Conservation (phyloP, 2,329 filamentous ascomycete genomes). For the Aureobasidium namibiae region DNA sequence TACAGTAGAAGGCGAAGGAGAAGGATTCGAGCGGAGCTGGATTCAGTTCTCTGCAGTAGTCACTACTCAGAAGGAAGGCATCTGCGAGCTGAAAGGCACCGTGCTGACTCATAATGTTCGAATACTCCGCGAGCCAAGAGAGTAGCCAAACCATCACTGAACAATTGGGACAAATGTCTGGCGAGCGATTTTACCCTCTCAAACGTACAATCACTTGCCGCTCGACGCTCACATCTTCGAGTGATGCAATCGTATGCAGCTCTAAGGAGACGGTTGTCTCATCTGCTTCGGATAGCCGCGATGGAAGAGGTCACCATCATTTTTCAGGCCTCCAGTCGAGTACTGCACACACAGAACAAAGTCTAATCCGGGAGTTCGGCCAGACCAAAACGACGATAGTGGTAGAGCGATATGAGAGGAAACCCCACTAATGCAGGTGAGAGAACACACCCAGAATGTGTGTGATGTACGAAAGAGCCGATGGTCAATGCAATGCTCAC, state of each 20-base stretch:
- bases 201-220: not conserved
- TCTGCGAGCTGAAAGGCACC: not conserved
- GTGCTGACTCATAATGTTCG: not conserved
- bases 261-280: not conserved
- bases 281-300: not conserved
- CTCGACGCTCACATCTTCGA: not conserved
- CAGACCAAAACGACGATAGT: not conserved
- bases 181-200: not conserved
- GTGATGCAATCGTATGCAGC: not conserved
- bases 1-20: not conserved
- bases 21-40: not conserved
- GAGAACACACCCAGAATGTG: not conserved
- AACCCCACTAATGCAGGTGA: slow-evolving; percentile 3
- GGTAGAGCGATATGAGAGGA: not conserved
- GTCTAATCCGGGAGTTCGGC: not conserved
- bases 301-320: not conserved
- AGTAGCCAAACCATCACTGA: not conserved
- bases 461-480: not conserved
- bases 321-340: not conserved
- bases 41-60: not conserved
- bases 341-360: not conserved
- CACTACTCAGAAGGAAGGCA: not conserved
- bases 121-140: not conserved
- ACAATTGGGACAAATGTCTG: not conserved
- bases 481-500: slow-evolving; percentile 5